phyloP scores from a whole-genome alignment of 768 basidiomycete genomes.

The Boletellus ananas region DNA sequence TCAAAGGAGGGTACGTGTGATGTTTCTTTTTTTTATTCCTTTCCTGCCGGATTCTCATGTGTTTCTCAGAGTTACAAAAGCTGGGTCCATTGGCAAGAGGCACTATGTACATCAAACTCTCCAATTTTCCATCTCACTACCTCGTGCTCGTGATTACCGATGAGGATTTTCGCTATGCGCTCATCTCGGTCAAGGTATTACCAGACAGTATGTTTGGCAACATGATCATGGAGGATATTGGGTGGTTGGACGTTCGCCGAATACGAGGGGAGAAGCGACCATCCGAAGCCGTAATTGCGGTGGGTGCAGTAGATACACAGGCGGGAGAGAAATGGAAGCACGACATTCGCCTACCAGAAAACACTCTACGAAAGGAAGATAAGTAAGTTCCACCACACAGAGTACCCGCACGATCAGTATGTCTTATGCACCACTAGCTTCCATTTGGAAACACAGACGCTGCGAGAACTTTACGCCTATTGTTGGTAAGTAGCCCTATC shows the following conservation, averaged over 20 bases:
- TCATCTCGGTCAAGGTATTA: slow-evolving; percentile 63
- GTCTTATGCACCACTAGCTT: slow-evolving; percentile 36
- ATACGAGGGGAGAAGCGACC: slow-evolving; percentile 48
- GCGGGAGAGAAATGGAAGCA: slow-evolving; percentile 32
- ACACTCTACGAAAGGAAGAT: slow-evolving; percentile 23
- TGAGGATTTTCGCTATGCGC: slow-evolving; percentile 73
- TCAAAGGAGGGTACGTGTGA: slow-evolving; percentile 50
- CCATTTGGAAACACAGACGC: slow-evolving; percentile 64
- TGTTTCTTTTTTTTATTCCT: neutral
- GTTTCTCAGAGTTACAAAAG: slow-evolving; percentile 57
- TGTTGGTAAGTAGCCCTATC: slow-evolving; percentile 59
- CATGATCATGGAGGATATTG: slow-evolving; percentile 73
- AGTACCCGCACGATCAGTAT: neutral
- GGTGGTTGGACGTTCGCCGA: slow-evolving; percentile 70
- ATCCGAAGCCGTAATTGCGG: slow-evolving; percentile 10
- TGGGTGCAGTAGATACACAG: slow-evolving; percentile 16
- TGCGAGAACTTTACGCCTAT: slow-evolving; percentile 80
- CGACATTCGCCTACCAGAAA: slow-evolving; percentile 5
- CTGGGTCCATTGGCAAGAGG: slow-evolving; percentile 62
- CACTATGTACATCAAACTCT: slow-evolving; percentile 70
- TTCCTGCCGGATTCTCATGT: neutral
- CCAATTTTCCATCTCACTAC: slow-evolving; percentile 76
- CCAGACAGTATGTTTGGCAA: slow-evolving; percentile 52
- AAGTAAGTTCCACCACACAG: slow-evolving; percentile 17
- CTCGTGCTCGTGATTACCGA: slow-evolving; percentile 82